Conservation (phyloP, 164 flowering plant species). For the Kalanchoe fedtschenkoi region DNA sequence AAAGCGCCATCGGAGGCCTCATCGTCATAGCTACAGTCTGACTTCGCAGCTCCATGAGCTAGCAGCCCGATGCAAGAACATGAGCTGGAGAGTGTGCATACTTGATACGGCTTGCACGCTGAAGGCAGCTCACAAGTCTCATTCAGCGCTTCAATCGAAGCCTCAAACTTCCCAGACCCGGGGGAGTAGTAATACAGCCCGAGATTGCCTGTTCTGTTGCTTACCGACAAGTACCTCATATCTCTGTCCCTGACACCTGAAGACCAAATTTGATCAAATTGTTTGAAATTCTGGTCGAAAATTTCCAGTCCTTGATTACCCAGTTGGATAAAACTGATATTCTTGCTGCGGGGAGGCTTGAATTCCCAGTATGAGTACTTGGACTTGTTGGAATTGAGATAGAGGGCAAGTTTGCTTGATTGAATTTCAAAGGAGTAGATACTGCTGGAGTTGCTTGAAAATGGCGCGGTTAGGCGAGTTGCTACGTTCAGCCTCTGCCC, state of each 20-base stretch:
- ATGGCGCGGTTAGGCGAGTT: constrained; percentile 46
- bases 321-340: constrained; percentile 39
- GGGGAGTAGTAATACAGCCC: constrained; percentile 56
- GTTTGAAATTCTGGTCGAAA: constrained; percentile 24
- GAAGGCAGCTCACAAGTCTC: constrained; percentile 71
- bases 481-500: constrained; percentile 52
- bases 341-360: constrained; percentile 27
- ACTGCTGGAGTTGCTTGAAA: constrained; percentile 26
- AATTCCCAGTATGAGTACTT: constrained; percentile 88
- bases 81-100: constrained; percentile 48
- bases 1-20: constrained; percentile 18
- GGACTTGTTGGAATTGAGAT: constrained; percentile 30
- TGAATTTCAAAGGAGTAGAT: constrained; percentile 64
- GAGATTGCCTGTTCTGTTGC: constrained; percentile 52
- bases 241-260: constrained; percentile 14
- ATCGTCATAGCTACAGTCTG: constrained; percentile 17
- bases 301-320: constrained; percentile 44
- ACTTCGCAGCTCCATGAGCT: constrained; percentile 2
- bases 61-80: constrained; percentile 51
- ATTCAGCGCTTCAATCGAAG: constrained; percentile 51
- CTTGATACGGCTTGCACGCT: constrained; percentile 57
- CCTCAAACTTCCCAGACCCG: constrained; percentile 32
- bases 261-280: constrained; percentile 37
- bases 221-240: constrained; percentile 47
- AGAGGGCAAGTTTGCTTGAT: constrained; percentile 39